Evolutionary conservation across 768 basidiomycete genomes (phyloP), one percentile per base, ranked within the genome.

Genomic region (Paxillus involutus): DNA sequence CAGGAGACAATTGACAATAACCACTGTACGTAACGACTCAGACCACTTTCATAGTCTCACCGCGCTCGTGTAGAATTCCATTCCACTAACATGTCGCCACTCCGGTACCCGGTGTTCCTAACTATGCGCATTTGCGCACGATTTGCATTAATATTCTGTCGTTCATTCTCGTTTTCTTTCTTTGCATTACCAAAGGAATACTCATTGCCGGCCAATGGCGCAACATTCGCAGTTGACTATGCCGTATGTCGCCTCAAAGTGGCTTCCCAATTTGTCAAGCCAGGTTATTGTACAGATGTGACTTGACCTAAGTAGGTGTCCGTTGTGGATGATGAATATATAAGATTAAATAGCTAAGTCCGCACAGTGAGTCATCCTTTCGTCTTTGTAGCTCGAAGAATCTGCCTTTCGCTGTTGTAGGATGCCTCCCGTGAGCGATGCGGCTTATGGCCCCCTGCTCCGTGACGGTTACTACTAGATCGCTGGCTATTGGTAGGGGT

Each of bases 381-480:
- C 52, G 29, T 59, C 41, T 48, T 42, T 16, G 11, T 17, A 44
- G 44, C 29, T 26, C 53, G 60, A 46, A 53, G 39, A 44, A 39
- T 42, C 36, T 37, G 40, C 43, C 46, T 14, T 35, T 58, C 61
- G 62, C 52, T 56, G 39, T 43, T 47, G 19, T 60, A 12, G 17
- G 63, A 65, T 7, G 44, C 30, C 35, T 68, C 62, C 26, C 60
- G 60, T 50, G 68, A 61, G 44, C 24, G 58, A 29, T 16, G 63
- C 48, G 49, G 53, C 26, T 42, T 47, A 17, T 26, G 52, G 10
- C 56, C 52, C 19, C 21, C 33, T 13, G 52, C 2, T 47, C 43
- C 57, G 39, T 49, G 60, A 19, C 56, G 50, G 24, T 44, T 55
- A 30, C 57, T 60, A 47, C 59, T 63, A 21, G 68, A 53, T 42